Base-by-base conservation (phyloP, 2,329 filamentous ascomycete species). In the Fusarium pseudocircinatum region DNA sequence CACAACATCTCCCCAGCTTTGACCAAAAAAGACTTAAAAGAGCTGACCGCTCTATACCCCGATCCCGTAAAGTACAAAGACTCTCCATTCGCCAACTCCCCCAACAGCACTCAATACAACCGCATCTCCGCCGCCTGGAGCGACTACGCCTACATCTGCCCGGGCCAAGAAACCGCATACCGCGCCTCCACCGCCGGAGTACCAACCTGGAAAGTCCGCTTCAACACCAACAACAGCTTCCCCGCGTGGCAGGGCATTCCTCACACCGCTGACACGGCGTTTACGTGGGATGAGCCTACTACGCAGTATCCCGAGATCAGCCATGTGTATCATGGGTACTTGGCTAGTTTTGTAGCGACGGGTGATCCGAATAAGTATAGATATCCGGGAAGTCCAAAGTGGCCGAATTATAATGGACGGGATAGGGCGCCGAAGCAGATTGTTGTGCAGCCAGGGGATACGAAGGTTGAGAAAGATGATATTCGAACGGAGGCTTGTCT, bases 141-240 rank as follows among this genome's bases (percentile, higher is more conserved):
- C 20, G 85, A 86, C 70, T 85, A 83, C 56, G 83, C 81, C 36
- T 86, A 86, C 64, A 82, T 84, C 22, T 86, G 84, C 26, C 80
- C 84, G 0, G 81, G 81, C 1, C 83, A 85, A n/a, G 84, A 85
- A 64, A 86, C 84, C 1, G 83, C 84, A 3, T 79, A 82, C 39
- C 78, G 83, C 13, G 75, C 81, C 26, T 81, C 83, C 0, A 56
- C 60, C 0, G 80, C 79, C 8, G 78, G 77, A 0, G 78, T 81
- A 0, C 81, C 82, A 0, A 81, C 79, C 1, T 84, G 82, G 82
- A 83, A 83, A 56, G 61, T 79, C 15, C 79, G 81, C 7, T 84
- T 83, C 75, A 81, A 83, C 70, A 82, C 82, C 4, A 82, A 81
- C 40, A 78, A 82, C 44, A 77, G 67, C 30, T 78, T 72, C 24